Evolutionary conservation across 805 yeast species (phyloP), one percentile per base, ranked within the genome.

Genomic region (Groenewaldozyma tartarivorans): DNA sequence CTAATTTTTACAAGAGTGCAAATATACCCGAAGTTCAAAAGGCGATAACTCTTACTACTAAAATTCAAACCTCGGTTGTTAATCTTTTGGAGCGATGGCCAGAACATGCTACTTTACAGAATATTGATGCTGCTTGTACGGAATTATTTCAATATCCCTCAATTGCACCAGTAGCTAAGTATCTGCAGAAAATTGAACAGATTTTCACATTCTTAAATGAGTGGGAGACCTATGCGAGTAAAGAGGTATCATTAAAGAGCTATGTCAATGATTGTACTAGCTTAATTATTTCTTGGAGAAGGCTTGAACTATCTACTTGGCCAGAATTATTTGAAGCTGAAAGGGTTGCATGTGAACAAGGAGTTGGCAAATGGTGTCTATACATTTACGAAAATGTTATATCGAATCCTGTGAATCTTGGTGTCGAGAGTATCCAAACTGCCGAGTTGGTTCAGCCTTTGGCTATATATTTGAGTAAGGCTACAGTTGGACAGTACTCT

Each of bases 151-250:
- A 60, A 2, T 80, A 67, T 52, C 74, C 94, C 0, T 67, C 78
- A 2, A 63, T 67, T 22, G 75, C 83, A 0, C 92, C 98, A 0
- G 61, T 92, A 26, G 88, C 88, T 6, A 73, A 81, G 49, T 69
- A 79, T 42, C 66, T 94, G 33, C 82, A 80, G 38, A 88, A 88
- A 59, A 63, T 86, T 27, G 98, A 92, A 60, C 95, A 84, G 55
- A 73, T 90, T 21, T 84, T 83, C 54, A 81, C 86, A 0, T 79
- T 74, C 54, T 69, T 88, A 46, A 71, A 80, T 20, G 97, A 92
- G 57, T 92, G 98, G 96, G 92, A 92, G 57, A 81, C 84, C 48
- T 87, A 83, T 60, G 95, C 96, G 1, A 77, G 87, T 21, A 69
- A 77, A 7, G 79, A 82, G 39, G 88, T 82, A 1, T 73, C 94